These are phyloP conservation scores for Coemansia sp. DNA, from an alignment of 192 early-diverging fungal species.

Conservation along the genomic window DNA sequence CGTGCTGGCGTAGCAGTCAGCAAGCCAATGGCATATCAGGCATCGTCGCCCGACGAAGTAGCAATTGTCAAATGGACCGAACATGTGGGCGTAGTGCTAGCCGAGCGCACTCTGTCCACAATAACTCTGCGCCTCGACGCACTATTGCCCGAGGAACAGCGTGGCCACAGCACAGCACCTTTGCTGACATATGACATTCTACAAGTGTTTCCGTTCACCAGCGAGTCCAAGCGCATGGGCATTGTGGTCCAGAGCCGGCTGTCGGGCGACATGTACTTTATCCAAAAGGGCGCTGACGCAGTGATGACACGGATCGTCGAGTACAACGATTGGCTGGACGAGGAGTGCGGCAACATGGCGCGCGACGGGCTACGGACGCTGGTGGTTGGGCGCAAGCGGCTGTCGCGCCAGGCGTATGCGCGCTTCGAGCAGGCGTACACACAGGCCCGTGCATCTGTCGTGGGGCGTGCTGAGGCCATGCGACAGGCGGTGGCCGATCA, in stretches of 20 bases:
- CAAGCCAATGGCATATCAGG: constrained; percentile 77
- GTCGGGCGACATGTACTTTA: constrained; percentile 80
- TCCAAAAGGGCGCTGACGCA: constrained; percentile 91
- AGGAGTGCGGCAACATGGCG: constrained; percentile 97
- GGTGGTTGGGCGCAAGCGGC: constrained; percentile 81
- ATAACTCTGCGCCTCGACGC: constrained; percentile 65
- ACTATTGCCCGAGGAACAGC: constrained; percentile 18
- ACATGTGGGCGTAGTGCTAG: constrained; percentile 77
- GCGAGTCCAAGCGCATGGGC: constrained; percentile 96
- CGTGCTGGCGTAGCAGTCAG: constrained; percentile 17
- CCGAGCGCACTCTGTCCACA: constrained; percentile 69
- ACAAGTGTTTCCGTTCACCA: constrained; percentile 98
- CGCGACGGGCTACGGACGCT: constrained; percentile 92
- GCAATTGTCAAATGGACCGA: constrained; percentile 94
- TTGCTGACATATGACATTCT: constrained; percentile 73
- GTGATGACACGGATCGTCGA: constrained; percentile 87
- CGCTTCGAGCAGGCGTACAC: constrained; percentile 65
- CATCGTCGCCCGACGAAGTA: constrained; percentile 95
- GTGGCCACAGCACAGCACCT: constrained; percentile 30
- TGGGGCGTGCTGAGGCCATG: constrained; percentile 69
- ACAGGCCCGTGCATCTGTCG: constrained; percentile 70
- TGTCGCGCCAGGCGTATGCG: constrained; percentile 70
- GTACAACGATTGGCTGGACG: constrained; percentile 95
- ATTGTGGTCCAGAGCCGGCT: constrained; percentile 74
- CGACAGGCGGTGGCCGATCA: constrained; percentile 62